phyloP scores from a whole-genome alignment of 1,139 yeast genomes.

The Saccharomycopsis hybrid region DNA sequence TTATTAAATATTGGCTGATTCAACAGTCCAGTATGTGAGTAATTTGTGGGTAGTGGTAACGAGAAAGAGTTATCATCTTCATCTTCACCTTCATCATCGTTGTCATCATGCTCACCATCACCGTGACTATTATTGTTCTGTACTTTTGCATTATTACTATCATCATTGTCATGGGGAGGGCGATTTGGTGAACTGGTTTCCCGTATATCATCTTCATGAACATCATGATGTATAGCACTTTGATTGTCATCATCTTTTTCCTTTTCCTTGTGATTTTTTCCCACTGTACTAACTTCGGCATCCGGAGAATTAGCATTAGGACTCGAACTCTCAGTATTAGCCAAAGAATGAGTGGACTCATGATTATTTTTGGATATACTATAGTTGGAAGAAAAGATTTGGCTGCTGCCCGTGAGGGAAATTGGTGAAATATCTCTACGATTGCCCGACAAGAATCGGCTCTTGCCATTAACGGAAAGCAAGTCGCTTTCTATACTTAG shows the following conservation, averaged over 20 bases:
- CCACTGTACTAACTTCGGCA: no score
- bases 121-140: neutral
- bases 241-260: slow-evolving; percentile 1
- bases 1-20: slow-evolving; percentile 23
- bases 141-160: slow-evolving; percentile 1
- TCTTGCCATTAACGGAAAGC: neutral
- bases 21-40: slow-evolving; percentile 16
- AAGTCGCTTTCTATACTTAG: slow-evolving; percentile 4
- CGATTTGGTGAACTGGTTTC: no score
- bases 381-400: no score
- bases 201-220: no score
- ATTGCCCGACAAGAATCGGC: neutral
- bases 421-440: no score
- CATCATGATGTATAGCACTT: neutral
- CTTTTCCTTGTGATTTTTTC: no score
- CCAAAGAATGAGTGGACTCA: no score
- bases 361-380: no score
- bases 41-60: slow-evolving; percentile 25
- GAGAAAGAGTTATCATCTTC: slow-evolving; percentile 28
- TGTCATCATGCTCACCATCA: slow-evolving; percentile 3
- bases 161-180: no score
- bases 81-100: slow-evolving; percentile 4
- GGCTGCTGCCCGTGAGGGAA: no score
- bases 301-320: no score
- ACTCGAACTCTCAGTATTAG: no score